A percentile compares a stretch with the other conserved stretches of the same genome.
Conservation (phyloP, 2,329 filamentous ascomycete genomes). For the Purpureocillium lavendulum region DNA sequence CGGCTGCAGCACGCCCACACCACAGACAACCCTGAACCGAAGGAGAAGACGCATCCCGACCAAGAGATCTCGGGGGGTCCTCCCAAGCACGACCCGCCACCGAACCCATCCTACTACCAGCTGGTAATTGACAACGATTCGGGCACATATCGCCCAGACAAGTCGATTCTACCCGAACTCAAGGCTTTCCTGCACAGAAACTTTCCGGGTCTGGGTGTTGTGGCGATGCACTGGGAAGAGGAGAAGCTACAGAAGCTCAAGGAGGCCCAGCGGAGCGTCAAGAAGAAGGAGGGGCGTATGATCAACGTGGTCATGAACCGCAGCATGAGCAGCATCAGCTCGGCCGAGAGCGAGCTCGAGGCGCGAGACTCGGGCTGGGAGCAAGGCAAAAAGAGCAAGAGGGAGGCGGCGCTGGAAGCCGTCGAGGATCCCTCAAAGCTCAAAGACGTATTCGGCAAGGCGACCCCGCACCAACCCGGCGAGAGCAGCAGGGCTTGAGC, state of each 20-base stretch:
- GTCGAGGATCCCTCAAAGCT: conserved; percentile 40
- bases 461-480: conserved; percentile 16
- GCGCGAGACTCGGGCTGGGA: conserved; percentile 32
- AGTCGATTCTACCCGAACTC: conserved; percentile 62
- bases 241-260: conserved; percentile 69
- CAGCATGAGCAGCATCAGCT: conserved; percentile 44
- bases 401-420: conserved; percentile 41
- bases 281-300: conserved; percentile 52
- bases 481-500: conserved; percentile 1
- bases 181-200: conserved; percentile 62
- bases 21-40: conserved; percentile 32
- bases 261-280: conserved; percentile 62
- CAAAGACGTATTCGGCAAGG: conserved; percentile 24
- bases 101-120: conserved; percentile 58
- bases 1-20: conserved; percentile 46
- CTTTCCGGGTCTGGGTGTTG: conserved; percentile 68
- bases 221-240: conserved; percentile 71
- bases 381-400: conserved; percentile 37
- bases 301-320: conserved; percentile 50
- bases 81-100: conserved; percentile 32
- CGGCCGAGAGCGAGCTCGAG: conserved; percentile 43
- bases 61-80: conserved; percentile 38
- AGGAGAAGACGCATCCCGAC: conserved; percentile 42
- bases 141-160: conserved; percentile 86
- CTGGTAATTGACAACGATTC: conserved; percentile 92